Conservation (phyloP, 768 basidiomycete species). For the Hypholoma sublateritium region DNA sequence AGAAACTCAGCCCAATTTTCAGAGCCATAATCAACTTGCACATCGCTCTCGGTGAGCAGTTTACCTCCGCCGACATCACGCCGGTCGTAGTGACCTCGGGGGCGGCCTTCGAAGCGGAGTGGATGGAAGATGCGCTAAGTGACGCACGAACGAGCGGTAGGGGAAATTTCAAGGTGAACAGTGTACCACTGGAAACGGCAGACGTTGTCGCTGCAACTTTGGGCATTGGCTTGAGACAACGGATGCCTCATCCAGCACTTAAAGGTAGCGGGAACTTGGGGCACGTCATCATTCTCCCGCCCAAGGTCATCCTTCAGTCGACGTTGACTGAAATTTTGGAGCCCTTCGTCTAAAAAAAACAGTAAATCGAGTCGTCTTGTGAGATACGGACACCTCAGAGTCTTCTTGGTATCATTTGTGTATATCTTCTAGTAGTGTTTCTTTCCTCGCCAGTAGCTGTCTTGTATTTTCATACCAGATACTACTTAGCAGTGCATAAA, state of each 20-base stretch:
- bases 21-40: conserved; percentile 25
- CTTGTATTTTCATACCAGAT: too few species aligned
- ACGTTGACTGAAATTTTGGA: background rate
- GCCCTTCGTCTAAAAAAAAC: background rate
- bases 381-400: too few species aligned
- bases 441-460: too few species aligned
- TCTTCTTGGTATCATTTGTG: too few species aligned
- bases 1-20: conserved; percentile 25
- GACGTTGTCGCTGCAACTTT: conserved; percentile 19
- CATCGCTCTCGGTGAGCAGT: conserved; percentile 25
- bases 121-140: conserved; percentile 27
- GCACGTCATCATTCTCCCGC: background rate
- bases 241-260: background rate
- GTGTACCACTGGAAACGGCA: background rate
- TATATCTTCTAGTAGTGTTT: too few species aligned
- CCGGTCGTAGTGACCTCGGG: conserved; percentile 9
- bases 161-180: background rate
- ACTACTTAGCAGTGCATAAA: too few species aligned
- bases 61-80: conserved; percentile 25
- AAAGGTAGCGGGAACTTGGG: background rate
- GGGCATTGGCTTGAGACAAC: conserved; percentile 17
- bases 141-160: conserved; percentile 14
- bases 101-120: conserved; percentile 7
- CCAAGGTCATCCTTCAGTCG: background rate
- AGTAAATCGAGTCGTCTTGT: background rate